Evolutionary conservation across 305 asterid species (phyloP).

Genomic region (Rubia occidens): DNA sequence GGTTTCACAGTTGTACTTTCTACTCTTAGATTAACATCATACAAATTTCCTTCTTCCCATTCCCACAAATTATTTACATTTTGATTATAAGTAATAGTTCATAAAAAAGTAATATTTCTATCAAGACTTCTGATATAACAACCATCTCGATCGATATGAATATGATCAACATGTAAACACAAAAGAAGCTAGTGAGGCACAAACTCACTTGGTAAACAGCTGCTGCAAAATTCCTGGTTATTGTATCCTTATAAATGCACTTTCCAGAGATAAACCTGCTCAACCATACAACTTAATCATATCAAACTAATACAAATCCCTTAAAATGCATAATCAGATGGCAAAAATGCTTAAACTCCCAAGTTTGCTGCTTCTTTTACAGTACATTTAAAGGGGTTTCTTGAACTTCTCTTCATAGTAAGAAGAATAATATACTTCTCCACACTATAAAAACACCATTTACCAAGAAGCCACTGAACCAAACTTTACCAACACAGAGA

Average conservation of each 20-base stretch:
- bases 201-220: slow-evolving; percentile 66
- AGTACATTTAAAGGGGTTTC: not conserved
- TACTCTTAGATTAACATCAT: too few relatives aligned
- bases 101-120: not conserved
- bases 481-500: not conserved
- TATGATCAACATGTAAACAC: not conserved
- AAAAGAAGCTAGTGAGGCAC: slow-evolving; percentile 5
- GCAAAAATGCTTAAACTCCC: not conserved
- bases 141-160: not conserved
- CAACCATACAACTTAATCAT: slow-evolving; percentile 18
- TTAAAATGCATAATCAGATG: not conserved
- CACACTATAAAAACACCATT: too few relatives aligned
- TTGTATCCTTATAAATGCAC: slow-evolving; percentile 87
- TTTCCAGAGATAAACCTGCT: slow-evolving; percentile 93
- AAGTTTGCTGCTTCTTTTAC: not conserved
- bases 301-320: slow-evolving; percentile 15
- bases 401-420: too few relatives aligned
- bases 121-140: too few relatives aligned
- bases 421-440: too few relatives aligned
- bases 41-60: too few relatives aligned
- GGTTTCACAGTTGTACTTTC: too few relatives aligned
- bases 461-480: too few relatives aligned
- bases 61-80: too few relatives aligned
- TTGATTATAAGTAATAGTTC: too few relatives aligned
- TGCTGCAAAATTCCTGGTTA: slow-evolving; percentile 84